A percentile compares a stretch with the other conserved stretches of the same genome.
phyloP scores from a whole-genome alignment of 2,329 filamentous ascomycete genomes.

The Fusarium coicis region DNA sequence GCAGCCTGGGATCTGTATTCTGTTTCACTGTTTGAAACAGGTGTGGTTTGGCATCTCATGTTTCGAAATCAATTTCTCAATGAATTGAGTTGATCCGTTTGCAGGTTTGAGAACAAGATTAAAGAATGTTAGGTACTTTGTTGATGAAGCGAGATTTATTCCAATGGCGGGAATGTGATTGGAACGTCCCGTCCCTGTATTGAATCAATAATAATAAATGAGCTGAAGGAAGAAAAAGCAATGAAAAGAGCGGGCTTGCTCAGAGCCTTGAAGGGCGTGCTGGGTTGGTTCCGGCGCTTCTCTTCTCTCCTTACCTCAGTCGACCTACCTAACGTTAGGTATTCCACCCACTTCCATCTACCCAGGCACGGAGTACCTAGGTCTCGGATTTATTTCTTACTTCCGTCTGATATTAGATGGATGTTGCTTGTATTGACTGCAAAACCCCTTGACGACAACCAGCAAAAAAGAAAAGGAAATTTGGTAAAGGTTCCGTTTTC shows the following conservation, averaged over 20 bases:
- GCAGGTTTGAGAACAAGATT: not conserved
- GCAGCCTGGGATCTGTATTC: conserved; percentile 22
- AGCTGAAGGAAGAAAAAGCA: not conserved
- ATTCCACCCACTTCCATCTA: not conserved
- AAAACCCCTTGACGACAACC: not conserved
- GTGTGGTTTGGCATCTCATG: conserved; percentile 6
- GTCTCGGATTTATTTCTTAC: not conserved
- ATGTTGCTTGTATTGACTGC: not conserved
- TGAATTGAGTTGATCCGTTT: not conserved
- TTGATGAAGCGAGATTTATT: not conserved
- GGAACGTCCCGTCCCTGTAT: conserved; percentile 3
- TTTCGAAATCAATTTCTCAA: conserved; percentile 2
- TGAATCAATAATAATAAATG: not conserved
- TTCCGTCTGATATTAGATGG: not conserved
- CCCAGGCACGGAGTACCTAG: not conserved
- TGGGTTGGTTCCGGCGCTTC: not conserved
- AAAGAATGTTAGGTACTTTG: not conserved
- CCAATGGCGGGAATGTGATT: conserved; percentile 1
- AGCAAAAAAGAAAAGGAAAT: conserved; percentile 2
- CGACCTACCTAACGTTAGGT: no score
- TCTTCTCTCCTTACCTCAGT: not conserved
- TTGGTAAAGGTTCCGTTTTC: not conserved
- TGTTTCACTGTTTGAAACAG: conserved; percentile 24
- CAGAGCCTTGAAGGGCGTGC: not conserved
- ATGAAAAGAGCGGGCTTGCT: not conserved